Base-by-base conservation (phyloP, 2,329 filamentous ascomycete genomes). In the Epichloe elymi region DNA sequence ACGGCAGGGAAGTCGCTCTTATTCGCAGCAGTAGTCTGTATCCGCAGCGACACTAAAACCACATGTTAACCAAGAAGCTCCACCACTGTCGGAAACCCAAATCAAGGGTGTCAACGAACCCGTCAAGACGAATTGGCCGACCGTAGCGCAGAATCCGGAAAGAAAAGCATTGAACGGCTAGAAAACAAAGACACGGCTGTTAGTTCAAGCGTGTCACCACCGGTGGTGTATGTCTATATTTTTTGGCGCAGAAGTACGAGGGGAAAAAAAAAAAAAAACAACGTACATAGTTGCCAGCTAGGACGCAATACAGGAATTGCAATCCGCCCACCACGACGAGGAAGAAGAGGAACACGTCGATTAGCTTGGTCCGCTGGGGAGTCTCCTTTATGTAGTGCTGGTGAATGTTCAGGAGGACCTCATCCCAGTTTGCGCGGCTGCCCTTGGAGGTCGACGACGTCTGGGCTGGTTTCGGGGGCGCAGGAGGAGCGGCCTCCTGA, bases 151-250 rank as follows among this genome's bases (percentile, higher is more conserved):
- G 74, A 98, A 98, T 46, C 93, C 94, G 35, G 90, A 88, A 35
- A 98, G 81, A 74, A 98, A 98, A 57, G 94, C 93, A 68, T 98
- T 98, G 77, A 98, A 98, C 10, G 93, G 93, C 91, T 97, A 53
- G 7, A 17, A 37, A 20, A 17, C 17, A 17, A 4, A 12, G 10
- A 19, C 10, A 37, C 33, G n/a, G 46, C 10, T 2, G 49, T 62
- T 54, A 66, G 59, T 36, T 52, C 5, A 14, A 14, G 8, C 6
- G 30, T 23, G 26, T 47, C 20, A 20, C 7, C 20, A 20, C 7
- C 17, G 15, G 8, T 8, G 35, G 44, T 54, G 30, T 12, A 11
- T 19, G 19, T 23, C n/a, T n/a, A n/a, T n/a, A n/a, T 1, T 14
- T 6, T 33, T n/a, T 14, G 5, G 19, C 17, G 30, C 11, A 26